Conservation (phyloP, 768 basidiomycete genomes). For the Kwoniella sp. region DNA sequence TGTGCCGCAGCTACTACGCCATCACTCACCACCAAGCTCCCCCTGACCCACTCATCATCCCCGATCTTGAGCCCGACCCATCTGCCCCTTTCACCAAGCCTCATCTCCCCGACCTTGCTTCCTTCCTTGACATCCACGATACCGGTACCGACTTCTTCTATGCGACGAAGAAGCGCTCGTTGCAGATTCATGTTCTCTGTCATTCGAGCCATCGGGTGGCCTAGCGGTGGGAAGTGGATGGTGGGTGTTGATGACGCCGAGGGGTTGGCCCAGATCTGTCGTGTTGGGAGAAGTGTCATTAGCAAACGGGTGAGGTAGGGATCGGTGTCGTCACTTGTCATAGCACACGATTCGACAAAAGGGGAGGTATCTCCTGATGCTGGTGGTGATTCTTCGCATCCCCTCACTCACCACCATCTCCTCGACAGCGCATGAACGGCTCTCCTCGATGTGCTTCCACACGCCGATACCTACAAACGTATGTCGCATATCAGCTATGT, state of each 20-base stretch:
- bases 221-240: slow-evolving; percentile 50
- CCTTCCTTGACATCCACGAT: slow-evolving; percentile 70
- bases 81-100: slow-evolving; percentile 63
- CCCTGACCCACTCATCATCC: slow-evolving; percentile 65
- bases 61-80: slow-evolving; percentile 82
- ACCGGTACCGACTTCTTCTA: slow-evolving; percentile 60
- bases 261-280: slow-evolving; percentile 69
- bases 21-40: slow-evolving; percentile 71
- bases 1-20: too few relatives aligned
- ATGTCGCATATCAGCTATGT: background rate
- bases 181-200: slow-evolving; percentile 95
- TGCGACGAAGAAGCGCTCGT: slow-evolving; percentile 71
- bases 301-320: too few relatives aligned
- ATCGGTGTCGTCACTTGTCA: too few relatives aligned
- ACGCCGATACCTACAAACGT: slow-evolving; percentile 68
- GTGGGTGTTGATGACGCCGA: slow-evolving; percentile 51
- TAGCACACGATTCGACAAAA: too few relatives aligned
- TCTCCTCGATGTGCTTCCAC: slow-evolving; percentile 75
- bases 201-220: slow-evolving; percentile 71
- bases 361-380: background rate
- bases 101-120: slow-evolving; percentile 73
- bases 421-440: slow-evolving; percentile 71
- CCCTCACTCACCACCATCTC: slow-evolving; percentile 73
- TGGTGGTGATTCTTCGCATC: background rate
- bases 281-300: too few relatives aligned